Conservation (phyloP, 1,284 basidiomycete genomes). For the Ustilago crameri region DNA sequence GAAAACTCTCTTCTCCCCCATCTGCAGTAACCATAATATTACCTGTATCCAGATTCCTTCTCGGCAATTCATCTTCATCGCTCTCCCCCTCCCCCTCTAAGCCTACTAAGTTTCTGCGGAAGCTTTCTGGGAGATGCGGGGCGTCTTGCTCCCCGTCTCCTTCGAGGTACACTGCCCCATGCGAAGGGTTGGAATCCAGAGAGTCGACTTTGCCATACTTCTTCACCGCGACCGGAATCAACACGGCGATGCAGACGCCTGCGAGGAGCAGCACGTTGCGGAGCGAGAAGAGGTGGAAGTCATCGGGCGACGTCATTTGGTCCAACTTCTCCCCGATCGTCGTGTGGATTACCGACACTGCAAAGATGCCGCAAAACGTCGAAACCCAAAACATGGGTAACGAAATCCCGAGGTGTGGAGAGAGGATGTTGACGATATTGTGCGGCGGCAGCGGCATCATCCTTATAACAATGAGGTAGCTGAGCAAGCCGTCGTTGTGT, state of each 20-base stretch:
- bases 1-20: constrained; percentile 19
- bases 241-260: constrained; percentile 85
- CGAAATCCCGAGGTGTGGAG: constrained; percentile 90
- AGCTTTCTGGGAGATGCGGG: constrained; percentile 24
- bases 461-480: constrained; percentile 82
- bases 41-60: constrained; percentile 15
- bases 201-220: constrained; percentile 5
- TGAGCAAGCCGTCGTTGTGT: constrained; percentile 82
- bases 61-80: constrained; percentile 35
- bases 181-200: constrained; percentile 29
- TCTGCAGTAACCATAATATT: constrained; percentile 1
- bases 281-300: constrained; percentile 91
- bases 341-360: constrained; percentile 91
- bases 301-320: constrained; percentile 89
- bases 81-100: constrained; percentile 5
- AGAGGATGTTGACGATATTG: constrained; percentile 81
- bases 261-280: constrained; percentile 83
- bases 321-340: constrained; percentile 90
- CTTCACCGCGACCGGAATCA: constrained; percentile 78
- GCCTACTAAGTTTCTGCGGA: constrained; percentile 20
- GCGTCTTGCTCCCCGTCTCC: constrained; percentile 30
- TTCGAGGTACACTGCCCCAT: constrained; percentile 24
- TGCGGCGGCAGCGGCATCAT: constrained; percentile 93
- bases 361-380: constrained; percentile 89
- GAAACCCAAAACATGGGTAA: constrained; percentile 87